Conservation (phyloP, 2,329 filamentous ascomycete genomes). For the Neophaeococcomyces aloes region DNA sequence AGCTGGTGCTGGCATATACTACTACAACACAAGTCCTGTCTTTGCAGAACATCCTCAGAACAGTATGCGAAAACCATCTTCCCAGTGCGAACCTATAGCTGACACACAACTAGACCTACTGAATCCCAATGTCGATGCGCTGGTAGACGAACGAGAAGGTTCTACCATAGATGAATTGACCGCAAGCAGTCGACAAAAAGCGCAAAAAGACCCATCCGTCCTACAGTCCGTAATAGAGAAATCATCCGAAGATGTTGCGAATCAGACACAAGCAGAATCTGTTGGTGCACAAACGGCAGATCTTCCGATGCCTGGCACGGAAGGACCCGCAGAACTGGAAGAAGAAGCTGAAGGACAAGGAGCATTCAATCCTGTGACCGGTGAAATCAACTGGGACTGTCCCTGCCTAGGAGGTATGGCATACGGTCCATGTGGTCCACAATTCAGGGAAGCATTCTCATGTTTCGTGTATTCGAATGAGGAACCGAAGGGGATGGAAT, state of each 20-base stretch:
- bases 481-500: conserved; percentile 95
- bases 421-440: conserved; percentile 83
- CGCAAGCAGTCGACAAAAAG: conserved; percentile 22
- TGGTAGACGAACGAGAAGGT: conserved; percentile 12
- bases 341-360: conserved; percentile 77
- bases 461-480: conserved; percentile 94
- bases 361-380: conserved; percentile 95
- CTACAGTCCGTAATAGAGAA: conserved; percentile 29
- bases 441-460: conserved; percentile 93
- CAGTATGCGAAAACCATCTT: conserved; percentile 46
- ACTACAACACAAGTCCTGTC: conserved; percentile 79
- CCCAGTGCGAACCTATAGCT: not conserved
- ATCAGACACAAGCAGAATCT: conserved; percentile 10
- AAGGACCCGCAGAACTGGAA: conserved; percentile 49
- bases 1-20: conserved; percentile 70
- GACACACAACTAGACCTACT: conserved; percentile 16
- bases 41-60: conserved; percentile 69
- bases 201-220: conserved; percentile 40
- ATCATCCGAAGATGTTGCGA: conserved; percentile 13
- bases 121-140: conserved; percentile 18
- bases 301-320: conserved; percentile 15
- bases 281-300: conserved; percentile 13
- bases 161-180: conserved; percentile 19
- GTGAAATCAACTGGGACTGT: conserved; percentile 99
- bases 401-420: conserved; percentile 97